Evolutionary conservation across 164 flowering plant species (phyloP).

Genomic region (Stephania japonica): DNA sequence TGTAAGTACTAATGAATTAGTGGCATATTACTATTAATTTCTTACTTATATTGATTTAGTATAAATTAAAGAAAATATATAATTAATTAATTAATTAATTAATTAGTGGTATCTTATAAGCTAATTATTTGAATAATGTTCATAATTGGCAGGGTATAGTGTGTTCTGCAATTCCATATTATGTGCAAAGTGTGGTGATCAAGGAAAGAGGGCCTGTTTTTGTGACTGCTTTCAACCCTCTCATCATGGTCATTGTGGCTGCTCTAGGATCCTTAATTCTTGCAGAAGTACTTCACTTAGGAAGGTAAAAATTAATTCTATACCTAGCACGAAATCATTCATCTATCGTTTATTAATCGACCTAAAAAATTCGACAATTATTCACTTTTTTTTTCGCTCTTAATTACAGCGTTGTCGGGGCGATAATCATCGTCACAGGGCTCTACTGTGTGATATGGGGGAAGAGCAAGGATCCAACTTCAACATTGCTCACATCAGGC

Average conservation of each 20-base stretch:
- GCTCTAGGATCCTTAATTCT: slow-evolving; percentile 50
- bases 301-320: slow-evolving; percentile 44
- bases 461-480: slow-evolving; percentile 40
- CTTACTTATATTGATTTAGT: neutral
- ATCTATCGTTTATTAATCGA: neutral
- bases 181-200: slow-evolving; percentile 69
- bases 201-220: slow-evolving; percentile 79
- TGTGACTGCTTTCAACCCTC: slow-evolving; percentile 77
- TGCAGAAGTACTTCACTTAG: slow-evolving; percentile 64
- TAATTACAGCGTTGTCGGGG: slow-evolving; percentile 42
- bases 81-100: too few species aligned
- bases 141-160: slow-evolving; percentile 53
- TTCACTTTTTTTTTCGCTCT: neutral
- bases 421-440: slow-evolving; percentile 41
- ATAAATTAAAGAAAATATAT: neutral
- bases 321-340: too few species aligned
- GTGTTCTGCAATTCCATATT: slow-evolving; percentile 79
- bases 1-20: slow-evolving; percentile 28
- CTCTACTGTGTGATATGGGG: slow-evolving; percentile 61
- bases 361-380: too few species aligned
- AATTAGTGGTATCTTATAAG: neutral
- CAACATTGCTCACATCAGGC: slow-evolving; percentile 4
- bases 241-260: slow-evolving; percentile 78
- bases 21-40: neutral
- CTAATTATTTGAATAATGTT: neutral